These are phyloP conservation scores for Phytophthora europaea DNA, from an alignment of 352 stramenopile genomes.

Conservation along the genomic window DNA sequence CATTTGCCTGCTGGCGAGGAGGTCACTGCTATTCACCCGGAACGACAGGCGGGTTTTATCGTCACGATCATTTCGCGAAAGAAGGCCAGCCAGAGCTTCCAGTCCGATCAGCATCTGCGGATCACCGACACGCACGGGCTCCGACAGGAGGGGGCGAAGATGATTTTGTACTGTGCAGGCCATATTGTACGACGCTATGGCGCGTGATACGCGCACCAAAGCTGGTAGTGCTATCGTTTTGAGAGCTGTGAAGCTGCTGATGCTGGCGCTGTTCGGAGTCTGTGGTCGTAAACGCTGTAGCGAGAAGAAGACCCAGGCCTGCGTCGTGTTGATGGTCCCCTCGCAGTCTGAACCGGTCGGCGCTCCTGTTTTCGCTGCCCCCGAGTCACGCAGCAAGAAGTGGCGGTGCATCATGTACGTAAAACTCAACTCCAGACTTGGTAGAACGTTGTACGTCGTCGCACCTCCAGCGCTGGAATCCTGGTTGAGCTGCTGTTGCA, in stretches of 20 bases:
- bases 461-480: conserved; percentile 39
- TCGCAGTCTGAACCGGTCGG: conserved; percentile 73
- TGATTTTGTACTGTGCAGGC: conserved; percentile 75
- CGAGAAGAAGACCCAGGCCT: conserved; percentile 85
- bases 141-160: conserved; percentile 61
- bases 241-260: conserved; percentile 43
- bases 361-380: conserved; percentile 8
- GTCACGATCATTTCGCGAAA: neutral
- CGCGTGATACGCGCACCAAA: conserved; percentile 61
- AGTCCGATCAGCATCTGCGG: conserved; percentile 81
- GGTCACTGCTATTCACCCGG: conserved; percentile 48
- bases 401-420: conserved; percentile 59
- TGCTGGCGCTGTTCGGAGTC: conserved; percentile 23
- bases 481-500: conserved; percentile 81
- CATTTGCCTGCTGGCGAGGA: conserved; percentile 35
- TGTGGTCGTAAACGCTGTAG: conserved; percentile 43
- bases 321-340: conserved; percentile 86
- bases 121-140: conserved; percentile 73
- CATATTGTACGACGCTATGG: conserved; percentile 80
- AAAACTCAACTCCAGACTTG: conserved; percentile 40
- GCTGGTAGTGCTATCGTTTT: conserved; percentile 46
- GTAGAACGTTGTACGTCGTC: conserved; percentile 30
- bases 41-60: conserved; percentile 9
- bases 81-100: conserved; percentile 50
- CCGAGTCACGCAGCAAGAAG: conserved; percentile 49